Evolutionary conservation across 164 flowering plant species (phyloP).

Genomic region (Akebia trifoliata): DNA sequence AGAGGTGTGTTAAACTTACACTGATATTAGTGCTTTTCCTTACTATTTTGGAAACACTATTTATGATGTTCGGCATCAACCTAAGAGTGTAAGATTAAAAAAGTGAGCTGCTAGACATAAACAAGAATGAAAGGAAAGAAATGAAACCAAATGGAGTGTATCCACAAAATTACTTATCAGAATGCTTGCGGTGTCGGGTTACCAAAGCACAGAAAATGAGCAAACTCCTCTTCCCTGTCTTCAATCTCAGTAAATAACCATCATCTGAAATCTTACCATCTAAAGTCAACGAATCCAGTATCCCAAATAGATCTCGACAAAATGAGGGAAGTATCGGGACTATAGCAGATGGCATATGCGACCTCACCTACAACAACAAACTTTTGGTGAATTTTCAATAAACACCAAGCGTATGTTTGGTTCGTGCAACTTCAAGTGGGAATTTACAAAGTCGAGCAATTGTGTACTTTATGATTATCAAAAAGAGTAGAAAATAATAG

Average conservation of each 20-base stretch:
- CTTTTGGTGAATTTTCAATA: conserved; percentile 8
- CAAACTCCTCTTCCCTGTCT: conserved; percentile 68
- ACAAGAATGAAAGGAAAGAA: neutral
- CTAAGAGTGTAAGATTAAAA: conserved; percentile 27
- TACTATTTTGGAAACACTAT: conserved; percentile 44
- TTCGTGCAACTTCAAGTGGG: no score
- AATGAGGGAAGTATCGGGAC: conserved; percentile 48
- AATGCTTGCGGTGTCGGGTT: conserved; percentile 65
- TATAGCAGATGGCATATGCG: conserved; percentile 74
- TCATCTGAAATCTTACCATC: conserved; percentile 26
- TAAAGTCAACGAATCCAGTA: conserved; percentile 52
- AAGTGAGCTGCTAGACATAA: conserved; percentile 9
- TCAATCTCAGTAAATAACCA: conserved; percentile 39
- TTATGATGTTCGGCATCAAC: conserved; percentile 64
- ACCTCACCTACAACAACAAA: conserved; percentile 53
- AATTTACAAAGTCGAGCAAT: neutral
- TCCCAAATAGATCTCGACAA: conserved; percentile 43
- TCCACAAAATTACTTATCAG: conserved; percentile 50
- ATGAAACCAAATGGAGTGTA: neutral
- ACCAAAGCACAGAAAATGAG: conserved; percentile 61
- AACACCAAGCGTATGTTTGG: neutral
- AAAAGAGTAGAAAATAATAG: neutral
- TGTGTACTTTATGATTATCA: neutral
- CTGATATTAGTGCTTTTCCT: conserved; percentile 37
- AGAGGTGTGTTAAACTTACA: conserved; percentile 36